Evolutionary conservation across 345 rosid genomes (phyloP).

Genomic region (Eucalyptus pauciflora): DNA sequence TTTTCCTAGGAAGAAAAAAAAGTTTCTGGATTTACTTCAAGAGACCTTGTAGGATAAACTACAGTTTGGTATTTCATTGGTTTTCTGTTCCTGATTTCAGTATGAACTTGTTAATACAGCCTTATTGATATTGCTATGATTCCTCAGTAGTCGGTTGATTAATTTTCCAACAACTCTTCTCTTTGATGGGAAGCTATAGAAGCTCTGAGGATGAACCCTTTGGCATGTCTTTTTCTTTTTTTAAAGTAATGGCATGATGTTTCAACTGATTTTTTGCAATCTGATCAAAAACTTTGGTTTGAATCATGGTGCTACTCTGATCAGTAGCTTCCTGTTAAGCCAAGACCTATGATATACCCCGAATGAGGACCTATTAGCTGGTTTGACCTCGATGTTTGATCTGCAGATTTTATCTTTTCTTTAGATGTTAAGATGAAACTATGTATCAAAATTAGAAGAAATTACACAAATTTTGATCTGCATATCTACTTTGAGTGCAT

Average conservation of each 20-base stretch:
- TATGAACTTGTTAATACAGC: not conserved
- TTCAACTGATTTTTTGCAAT: not conserved
- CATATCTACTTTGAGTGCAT: not conserved
- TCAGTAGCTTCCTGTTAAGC: not conserved
- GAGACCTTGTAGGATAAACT: not conserved
- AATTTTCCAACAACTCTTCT: not conserved
- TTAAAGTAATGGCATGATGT: not conserved
- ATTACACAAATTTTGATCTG: not conserved
- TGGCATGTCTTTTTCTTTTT: not conserved
- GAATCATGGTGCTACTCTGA: not conserved
- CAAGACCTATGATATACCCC: not conserved
- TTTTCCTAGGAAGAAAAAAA: not conserved
- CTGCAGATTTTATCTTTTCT: not conserved
- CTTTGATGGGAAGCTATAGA: not conserved
- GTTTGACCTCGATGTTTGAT: not conserved
- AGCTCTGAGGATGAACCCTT: not conserved
- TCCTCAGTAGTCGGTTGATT: not conserved
- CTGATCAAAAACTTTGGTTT: not conserved
- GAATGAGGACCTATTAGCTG: not conserved
- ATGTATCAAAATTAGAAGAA: not conserved
- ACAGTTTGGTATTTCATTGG: not conserved
- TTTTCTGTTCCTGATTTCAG: not conserved
- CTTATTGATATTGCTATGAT: not conserved
- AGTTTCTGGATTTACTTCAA: not conserved
- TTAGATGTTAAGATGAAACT: not conserved